phyloP scores from a whole-genome alignment of 352 stramenopile genomes.

The Phytophthora sojae region DNA sequence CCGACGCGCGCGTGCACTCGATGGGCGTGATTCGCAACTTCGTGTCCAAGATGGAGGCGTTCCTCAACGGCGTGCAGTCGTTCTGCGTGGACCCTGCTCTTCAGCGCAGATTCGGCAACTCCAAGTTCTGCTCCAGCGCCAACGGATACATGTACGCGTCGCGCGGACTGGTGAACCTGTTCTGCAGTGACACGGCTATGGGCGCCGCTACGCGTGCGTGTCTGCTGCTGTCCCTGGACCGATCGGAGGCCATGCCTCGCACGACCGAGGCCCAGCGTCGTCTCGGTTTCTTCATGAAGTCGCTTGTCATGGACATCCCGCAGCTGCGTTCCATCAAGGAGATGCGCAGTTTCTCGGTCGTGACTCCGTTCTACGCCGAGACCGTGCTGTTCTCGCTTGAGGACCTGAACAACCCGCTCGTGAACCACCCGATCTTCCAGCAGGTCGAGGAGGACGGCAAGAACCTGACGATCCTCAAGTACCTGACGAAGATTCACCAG shows the following conservation, averaged over 20 bases:
- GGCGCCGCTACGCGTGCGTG: constrained; percentile 72
- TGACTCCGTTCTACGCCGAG: constrained; percentile 88
- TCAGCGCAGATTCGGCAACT: constrained; percentile 78
- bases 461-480: constrained; percentile 88
- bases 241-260: constrained; percentile 72
- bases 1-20: constrained; percentile 68
- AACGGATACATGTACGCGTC: constrained; percentile 78
- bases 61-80: constrained; percentile 67
- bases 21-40: constrained; percentile 90
- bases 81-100: constrained; percentile 76
- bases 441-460: constrained; percentile 87
- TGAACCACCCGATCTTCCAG: constrained; percentile 88
- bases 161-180: constrained; percentile 75
- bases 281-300: constrained; percentile 90
- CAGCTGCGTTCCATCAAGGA: constrained; percentile 84
- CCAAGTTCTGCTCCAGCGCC: constrained; percentile 75
- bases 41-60: constrained; percentile 87
- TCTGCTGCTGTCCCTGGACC: constrained; percentile 71
- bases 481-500: constrained; percentile 85
- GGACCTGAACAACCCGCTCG: constrained; percentile 82
- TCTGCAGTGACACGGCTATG: constrained; percentile 78
- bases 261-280: constrained; percentile 72
- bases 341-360: constrained; percentile 87
- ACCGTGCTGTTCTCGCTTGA: constrained; percentile 83
- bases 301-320: constrained; percentile 86